Base-by-base conservation (phyloP, 768 basidiomycete species). In the Mycena leptocephala region DNA sequence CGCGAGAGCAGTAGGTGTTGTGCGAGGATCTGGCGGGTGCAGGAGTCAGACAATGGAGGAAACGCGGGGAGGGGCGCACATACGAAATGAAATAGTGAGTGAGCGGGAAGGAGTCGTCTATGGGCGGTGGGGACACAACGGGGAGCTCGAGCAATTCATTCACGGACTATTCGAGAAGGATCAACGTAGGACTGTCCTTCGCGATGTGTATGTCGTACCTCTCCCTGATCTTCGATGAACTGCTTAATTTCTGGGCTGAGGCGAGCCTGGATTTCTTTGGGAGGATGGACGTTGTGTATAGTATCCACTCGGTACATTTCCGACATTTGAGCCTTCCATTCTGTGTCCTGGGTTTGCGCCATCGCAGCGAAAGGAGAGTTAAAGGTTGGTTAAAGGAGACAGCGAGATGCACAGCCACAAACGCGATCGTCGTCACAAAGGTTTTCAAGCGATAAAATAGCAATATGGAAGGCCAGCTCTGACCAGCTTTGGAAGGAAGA, bases 1-100 rank as follows among this genome's bases (percentile, higher is more conserved):
- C 90, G 86, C 2, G 90, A 87, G 3, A 93, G 83, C 0, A 94
- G 77, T 94, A 94, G 2, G 93, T 93, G 79, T 94, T 93, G 77
- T 94, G 93, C 0, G 92, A 93, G 1, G 92, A 91, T 6, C 92
- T 92, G 80, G 20, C 67, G n/a, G 33, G 35, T 10, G n/a, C 22
- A 5, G 30, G 43, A 46, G 35, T 72, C 4, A 63, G 46, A 35
- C 16, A 18, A 61, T 46, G 37, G 20, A 16, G 13, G 22, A n/a
- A 35, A 48, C 9, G n/a, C 22, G 8, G 11, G n/a, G 16, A 24
- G n/a, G 16, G 35, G 13, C n/a, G 55, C 32, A 81, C 88, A 71
- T 76, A 88, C 87, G 92, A 93, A 67, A 93, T 86, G 74, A 90
- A 92, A 79, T 93, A 93, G 64, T 90, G 84, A 5, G 88, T 89